A percentile compares a stretch with the other conserved stretches of the same genome.
phyloP scores from a whole-genome alignment of 179 eudicot species.

The Silene coronaria region DNA sequence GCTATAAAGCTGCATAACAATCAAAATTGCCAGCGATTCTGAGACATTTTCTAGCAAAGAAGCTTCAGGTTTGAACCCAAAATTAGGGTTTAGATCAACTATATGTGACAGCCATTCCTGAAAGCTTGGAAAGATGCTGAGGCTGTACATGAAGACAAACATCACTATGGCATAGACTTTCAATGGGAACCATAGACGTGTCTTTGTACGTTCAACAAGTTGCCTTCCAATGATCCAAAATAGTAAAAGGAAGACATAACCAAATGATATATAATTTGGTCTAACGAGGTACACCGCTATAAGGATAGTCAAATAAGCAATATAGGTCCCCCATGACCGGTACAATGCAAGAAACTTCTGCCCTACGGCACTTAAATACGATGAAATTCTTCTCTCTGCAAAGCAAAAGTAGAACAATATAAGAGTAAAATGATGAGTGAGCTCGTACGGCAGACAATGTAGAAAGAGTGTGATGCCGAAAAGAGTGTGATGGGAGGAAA shows the following conservation, averaged over 20 bases:
- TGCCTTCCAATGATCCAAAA: conserved; percentile 97
- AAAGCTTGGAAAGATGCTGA: conserved; percentile 76
- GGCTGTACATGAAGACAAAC: conserved; percentile 65
- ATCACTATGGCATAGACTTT: conserved; percentile 73
- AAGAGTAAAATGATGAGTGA: conserved; percentile 7
- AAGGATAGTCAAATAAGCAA: conserved; percentile 81
- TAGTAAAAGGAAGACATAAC: conserved; percentile 82
- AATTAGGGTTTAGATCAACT: conserved; percentile 54
- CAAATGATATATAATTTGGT: conserved; percentile 87
- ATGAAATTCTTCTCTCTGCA: conserved; percentile 87
- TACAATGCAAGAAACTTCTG: conserved; percentile 62
- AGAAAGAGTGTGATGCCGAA: too few relatives aligned
- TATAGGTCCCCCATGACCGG: conserved; percentile 85
- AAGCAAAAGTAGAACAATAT: conserved; percentile 21
- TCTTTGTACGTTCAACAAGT: conserved; percentile 79
- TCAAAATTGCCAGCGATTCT: conserved; percentile 82
- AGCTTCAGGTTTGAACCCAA: conserved; percentile 65
- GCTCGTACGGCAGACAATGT: conserved; percentile 5
- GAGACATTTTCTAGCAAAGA: conserved; percentile 68
- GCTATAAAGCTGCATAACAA: conserved; percentile 97
- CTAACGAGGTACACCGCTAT: conserved; percentile 69
- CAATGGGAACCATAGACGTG: conserved; percentile 89
- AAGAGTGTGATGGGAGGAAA: background rate
- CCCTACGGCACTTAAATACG: conserved; percentile 78
- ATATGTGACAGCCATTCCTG: conserved; percentile 59